phyloP scores from a whole-genome alignment of 2,329 filamentous ascomycete genomes.

The Didymella keratinophila region DNA sequence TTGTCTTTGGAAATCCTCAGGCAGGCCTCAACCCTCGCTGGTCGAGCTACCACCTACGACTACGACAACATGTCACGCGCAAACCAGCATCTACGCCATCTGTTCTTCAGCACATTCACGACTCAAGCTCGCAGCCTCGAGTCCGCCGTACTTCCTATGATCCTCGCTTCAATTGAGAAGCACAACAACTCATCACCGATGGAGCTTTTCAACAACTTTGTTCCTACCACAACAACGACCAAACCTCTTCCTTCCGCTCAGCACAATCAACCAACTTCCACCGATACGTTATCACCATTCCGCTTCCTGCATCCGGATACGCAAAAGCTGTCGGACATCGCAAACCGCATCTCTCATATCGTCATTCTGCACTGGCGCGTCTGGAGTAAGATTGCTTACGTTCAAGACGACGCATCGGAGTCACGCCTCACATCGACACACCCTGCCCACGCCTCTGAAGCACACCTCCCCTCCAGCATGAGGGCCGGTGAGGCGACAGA shows the following conservation, averaged over 20 bases:
- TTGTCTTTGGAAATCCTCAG: conserved; percentile 58
- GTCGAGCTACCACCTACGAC: conserved; percentile 39
- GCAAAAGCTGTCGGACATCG: conserved; percentile 68
- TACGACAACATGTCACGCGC: conserved; percentile 48
- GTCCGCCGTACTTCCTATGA: conserved; percentile 34
- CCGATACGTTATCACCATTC: conserved; percentile 33
- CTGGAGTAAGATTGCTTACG: conserved; percentile 80
- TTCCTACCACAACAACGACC: conserved; percentile 35
- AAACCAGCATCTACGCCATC: conserved; percentile 44
- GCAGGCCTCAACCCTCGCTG: conserved; percentile 49
- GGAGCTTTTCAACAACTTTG: conserved; percentile 55
- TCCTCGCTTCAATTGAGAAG: conserved; percentile 39
- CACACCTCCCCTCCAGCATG: conserved; percentile 2
- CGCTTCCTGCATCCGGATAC: conserved; percentile 25
- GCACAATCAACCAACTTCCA: conserved; percentile 30
- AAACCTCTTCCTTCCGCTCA: conserved; percentile 16
- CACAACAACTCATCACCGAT: conserved; percentile 51
- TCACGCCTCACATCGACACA: background rate
- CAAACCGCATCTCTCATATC: conserved; percentile 81
- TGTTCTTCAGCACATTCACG: conserved; percentile 45
- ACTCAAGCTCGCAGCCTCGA: conserved; percentile 45
- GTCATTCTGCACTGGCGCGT: conserved; percentile 89
- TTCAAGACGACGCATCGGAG: conserved; percentile 29
- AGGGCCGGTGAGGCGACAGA: conserved; percentile 13
- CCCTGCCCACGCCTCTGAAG: background rate